Percentiles rank a stretch among this genome's conserved stretches.
These are phyloP conservation scores for Oxyria digyna DNA, from an alignment of 148 eudicot genomes.

Conservation along the genomic window DNA sequence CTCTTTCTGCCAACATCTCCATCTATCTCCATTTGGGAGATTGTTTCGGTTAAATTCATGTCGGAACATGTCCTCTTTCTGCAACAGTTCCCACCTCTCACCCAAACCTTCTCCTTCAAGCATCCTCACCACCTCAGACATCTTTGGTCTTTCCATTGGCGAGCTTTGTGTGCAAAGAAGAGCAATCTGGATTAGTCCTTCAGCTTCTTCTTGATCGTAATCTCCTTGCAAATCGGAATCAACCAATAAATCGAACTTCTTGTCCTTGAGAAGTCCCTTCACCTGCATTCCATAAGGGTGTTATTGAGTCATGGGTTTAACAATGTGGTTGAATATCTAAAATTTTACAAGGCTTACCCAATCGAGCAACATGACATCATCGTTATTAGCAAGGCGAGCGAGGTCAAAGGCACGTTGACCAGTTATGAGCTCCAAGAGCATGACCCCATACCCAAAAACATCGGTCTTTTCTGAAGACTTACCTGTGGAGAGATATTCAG, in stretches of 20 bases:
- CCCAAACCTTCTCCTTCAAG: constrained; percentile 10
- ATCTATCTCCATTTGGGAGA: neutral
- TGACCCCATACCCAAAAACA: constrained; percentile 85
- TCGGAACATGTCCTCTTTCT: neutral
- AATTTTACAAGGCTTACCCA: neutral
- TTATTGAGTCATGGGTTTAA: neutral
- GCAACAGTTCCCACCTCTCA: constrained; percentile 5
- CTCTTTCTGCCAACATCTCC: too few relatives aligned
- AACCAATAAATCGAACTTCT: neutral
- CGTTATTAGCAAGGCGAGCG: constrained; percentile 15
- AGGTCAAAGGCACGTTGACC: constrained; percentile 83
- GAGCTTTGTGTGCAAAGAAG: constrained; percentile 9
- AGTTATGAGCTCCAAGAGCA: constrained; percentile 75
- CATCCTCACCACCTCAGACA: constrained; percentile 11
- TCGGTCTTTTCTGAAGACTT: constrained; percentile 90
- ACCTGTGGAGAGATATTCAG: constrained; percentile 89
- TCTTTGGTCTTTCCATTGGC: constrained; percentile 1
- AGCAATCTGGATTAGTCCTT: constrained; percentile 8
- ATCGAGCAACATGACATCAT: constrained; percentile 11
- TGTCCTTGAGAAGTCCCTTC: constrained; percentile 5
- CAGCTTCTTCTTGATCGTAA: constrained; percentile 12
- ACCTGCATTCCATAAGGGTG: neutral
- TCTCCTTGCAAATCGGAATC: constrained; percentile 26
- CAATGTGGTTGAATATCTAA: neutral
- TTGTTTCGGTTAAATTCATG: neutral